Base-by-base conservation (phyloP, 371 early-diverging fungal species). In the Dinochytrium kinnereticum region DNA sequence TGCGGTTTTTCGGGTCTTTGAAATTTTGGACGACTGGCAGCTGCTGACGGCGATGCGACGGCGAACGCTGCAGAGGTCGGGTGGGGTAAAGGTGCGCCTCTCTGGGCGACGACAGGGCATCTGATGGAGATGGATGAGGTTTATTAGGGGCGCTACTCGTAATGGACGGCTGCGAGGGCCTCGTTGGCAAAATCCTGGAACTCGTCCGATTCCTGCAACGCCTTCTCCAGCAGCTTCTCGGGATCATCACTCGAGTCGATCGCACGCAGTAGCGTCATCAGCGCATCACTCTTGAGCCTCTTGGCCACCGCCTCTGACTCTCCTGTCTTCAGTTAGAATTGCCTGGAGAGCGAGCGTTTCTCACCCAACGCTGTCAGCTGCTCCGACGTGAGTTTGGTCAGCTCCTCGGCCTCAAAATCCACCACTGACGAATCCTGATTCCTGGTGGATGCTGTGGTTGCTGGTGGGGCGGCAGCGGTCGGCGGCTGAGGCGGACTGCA, bases 171-270 rank as follows among this genome's bases (percentile, higher is more conserved):
- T 44, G 55, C 10, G 13, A 53, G 55, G n/a, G 55, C 55, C 26
- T 13, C 26, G 24, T 53, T 53, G n/a, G 55, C 55, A 24, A 53
- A 53, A 53, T 53, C 55, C 55, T 53, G 55, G 26, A 53, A 53
- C n/a, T 53, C 55, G 13, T 26, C 55, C 17, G 55, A 53, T 53
- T 53, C 55, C 5, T 26, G 55, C 17, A 53, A 5, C 5, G 55
- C 55, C 26, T 53, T 53, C 17, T 53, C 55, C 5, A 53, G 55
- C 17, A 53, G 26, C n/a, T 13, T 5, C 26, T 53, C 55, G 13
- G 55, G 55, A 26, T 53, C 55, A n/a, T 53, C 55, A 26, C 24
- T 53, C 5, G n/a, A 13, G 26, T 53, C 55, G 5, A 53, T 53
- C n/a, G 55, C 55, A 13, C 26, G 10, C 5, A 53, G 26, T 13